Evolutionary conservation across 192 early-diverging fungal species (phyloP).

Genomic region (Coemansia sp.): DNA sequence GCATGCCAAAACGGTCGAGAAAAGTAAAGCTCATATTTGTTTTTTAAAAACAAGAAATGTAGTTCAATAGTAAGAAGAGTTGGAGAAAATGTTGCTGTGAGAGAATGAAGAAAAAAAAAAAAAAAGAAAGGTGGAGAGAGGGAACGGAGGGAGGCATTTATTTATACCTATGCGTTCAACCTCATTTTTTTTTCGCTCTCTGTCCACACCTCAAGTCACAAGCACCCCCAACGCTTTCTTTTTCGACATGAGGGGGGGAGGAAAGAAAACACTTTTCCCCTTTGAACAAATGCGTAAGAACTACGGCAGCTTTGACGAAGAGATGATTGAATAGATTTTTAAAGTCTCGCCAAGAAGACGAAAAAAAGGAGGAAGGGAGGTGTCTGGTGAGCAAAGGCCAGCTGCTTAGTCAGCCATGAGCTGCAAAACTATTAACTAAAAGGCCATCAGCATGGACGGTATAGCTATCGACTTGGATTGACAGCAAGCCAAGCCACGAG

Average conservation of each 20-base stretch:
- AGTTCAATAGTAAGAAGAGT: background rate
- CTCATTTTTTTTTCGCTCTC: background rate
- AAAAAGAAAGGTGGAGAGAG: background rate
- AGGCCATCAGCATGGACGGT: too few relatives aligned
- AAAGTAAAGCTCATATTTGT: background rate
- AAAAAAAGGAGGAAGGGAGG: background rate
- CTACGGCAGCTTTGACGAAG: background rate
- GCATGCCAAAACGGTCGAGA: background rate
- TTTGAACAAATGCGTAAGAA: background rate
- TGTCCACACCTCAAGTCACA: too few relatives aligned
- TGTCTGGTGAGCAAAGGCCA: background rate
- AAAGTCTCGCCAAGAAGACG: background rate
- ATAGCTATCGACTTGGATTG: too few relatives aligned
- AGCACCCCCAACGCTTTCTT: too few relatives aligned
- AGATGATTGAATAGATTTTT: too few relatives aligned
- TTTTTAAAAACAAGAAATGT: background rate
- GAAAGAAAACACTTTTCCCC: too few relatives aligned
- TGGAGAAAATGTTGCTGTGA: background rate
- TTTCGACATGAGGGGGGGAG: too few relatives aligned
- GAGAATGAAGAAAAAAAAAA: background rate
- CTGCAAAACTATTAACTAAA: background rate
- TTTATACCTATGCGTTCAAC: background rate
- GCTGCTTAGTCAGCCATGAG: background rate
- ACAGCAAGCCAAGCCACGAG: too few relatives aligned
- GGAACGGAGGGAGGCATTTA: background rate